Evolutionary conservation across 176 grass and related monocot genomes (phyloP), one percentile per base, ranked within the genome.

Genomic region (Rhynchospora tenuis): DNA sequence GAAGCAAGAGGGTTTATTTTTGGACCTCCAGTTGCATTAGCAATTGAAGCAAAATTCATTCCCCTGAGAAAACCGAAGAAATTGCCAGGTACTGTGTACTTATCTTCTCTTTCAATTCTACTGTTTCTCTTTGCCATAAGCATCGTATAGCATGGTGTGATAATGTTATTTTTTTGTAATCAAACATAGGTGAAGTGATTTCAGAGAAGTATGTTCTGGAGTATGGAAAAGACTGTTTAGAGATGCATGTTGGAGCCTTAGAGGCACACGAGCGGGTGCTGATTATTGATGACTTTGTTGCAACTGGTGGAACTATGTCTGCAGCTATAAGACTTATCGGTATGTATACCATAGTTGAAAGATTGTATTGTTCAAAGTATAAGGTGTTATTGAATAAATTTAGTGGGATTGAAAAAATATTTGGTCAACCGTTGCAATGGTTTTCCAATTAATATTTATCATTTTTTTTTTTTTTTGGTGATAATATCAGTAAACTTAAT

Each of bases 1-100:
- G 95, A 98, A 88, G 92, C 95, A 4, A 94, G 95, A 86, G 95
- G 95, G 24, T 98, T 98, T 74, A 91, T 98, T 58, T 93, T 98
- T 84, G 95, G 95, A 43, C 86, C 95, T 6, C 80, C 92, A 59
- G 93, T 98, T 66, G 95, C 95, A 6, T 20, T 98, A 62, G 95
- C 87, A 20, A 88, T 98, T 2, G 91, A 89, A 7, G 95, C 95
- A 50, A 98, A 98, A 42, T 98, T 98, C 79, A 89, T 98, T 90
- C 95, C 95, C 2, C 51, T 98, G 64, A 92, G 95, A 38, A 98
- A 98, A 80, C 95, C 95, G 42, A 93, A 91, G 58, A 98, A 98
- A 69, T 90, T 98, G 14, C 95, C 95, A 85, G 95, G 95, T 98
- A 64, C 79, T 9, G 31, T 73, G 12, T 11, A 43, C 2, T 14